These are phyloP conservation scores for Puccinia triticina DNA, from an alignment of 1,284 basidiomycete genomes.

Conservation along the genomic window DNA sequence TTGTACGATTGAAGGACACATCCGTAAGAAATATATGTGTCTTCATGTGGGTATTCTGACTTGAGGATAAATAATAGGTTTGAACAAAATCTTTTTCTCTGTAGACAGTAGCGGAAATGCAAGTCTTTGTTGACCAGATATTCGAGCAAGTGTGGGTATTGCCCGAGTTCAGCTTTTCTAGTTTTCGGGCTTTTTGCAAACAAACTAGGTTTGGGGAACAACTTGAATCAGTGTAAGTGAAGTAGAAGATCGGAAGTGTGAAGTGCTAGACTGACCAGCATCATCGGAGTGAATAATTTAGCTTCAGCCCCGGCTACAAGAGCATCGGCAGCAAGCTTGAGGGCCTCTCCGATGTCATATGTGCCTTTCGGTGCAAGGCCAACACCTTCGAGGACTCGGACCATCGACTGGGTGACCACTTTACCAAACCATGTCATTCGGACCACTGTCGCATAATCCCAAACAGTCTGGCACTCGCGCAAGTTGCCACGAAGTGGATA, in stretches of 20 bases:
- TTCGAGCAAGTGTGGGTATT: neutral
- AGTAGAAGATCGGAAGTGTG: neutral
- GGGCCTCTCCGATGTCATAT: constrained; percentile 81
- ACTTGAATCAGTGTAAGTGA: neutral
- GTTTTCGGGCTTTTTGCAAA: constrained; percentile 37
- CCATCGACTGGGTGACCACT: constrained; percentile 78
- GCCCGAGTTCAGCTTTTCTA: neutral
- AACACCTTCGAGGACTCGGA: constrained; percentile 77
- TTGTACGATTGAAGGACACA: too few relatives aligned
- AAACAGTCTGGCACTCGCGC: constrained; percentile 84
- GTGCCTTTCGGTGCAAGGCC: constrained; percentile 91
- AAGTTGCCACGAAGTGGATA: constrained; percentile 95
- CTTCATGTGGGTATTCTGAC: neutral
- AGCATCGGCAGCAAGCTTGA: constrained; percentile 81
- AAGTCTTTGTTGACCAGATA: neutral
- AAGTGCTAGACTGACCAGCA: constrained; percentile 27
- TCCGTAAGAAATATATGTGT: neutral
- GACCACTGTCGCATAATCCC: constrained; percentile 69
- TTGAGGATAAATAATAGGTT: neutral
- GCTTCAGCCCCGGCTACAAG: constrained; percentile 79
- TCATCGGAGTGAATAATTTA: constrained; percentile 50
- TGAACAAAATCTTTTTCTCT: neutral
- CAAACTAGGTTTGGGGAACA: neutral
- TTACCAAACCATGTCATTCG: constrained; percentile 86
- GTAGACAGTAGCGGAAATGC: neutral